Percentiles rank a stretch among this genome's conserved stretches.
phyloP scores from a whole-genome alignment of 441 rosid genomes.

The Aquilaria agallochum region DNA sequence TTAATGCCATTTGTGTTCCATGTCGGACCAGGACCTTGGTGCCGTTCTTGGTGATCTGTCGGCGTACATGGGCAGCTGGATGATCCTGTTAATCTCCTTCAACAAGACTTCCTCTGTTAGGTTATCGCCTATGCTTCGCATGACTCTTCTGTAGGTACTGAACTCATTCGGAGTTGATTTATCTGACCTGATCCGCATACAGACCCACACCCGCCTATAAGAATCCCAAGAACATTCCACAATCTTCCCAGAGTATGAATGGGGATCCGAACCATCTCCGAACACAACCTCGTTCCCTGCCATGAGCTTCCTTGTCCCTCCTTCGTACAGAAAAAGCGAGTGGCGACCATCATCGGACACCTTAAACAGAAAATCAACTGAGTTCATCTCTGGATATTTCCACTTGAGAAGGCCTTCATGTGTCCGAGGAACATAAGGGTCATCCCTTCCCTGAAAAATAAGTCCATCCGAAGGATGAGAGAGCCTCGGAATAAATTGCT shows the following conservation, averaged over 20 bases:
- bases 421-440: conserved; percentile 94
- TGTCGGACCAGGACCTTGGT: conserved; percentile 74
- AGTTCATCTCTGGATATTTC: conserved; percentile 97
- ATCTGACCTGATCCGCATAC: conserved; percentile 84
- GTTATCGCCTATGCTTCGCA: conserved; percentile 94
- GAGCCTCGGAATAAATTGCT: conserved; percentile 91
- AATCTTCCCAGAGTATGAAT: conserved; percentile 77
- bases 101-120: conserved; percentile 88
- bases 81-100: conserved; percentile 81
- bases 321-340: conserved; percentile 61
- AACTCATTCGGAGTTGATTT: conserved; percentile 84
- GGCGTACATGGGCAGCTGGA: conserved; percentile 96
- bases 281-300: conserved; percentile 75
- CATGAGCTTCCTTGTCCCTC: conserved; percentile 86
- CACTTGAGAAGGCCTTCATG: conserved; percentile 98
- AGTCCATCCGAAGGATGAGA: conserved; percentile 99
- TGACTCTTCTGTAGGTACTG: conserved; percentile 91
- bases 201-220: conserved; percentile 68
- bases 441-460: conserved; percentile 99
- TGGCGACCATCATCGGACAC: conserved; percentile 59
- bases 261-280: conserved; percentile 73
- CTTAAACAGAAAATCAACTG: conserved; percentile 95
- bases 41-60: conserved; percentile 74
- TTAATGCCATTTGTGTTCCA: conserved; percentile 24
- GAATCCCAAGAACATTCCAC: conserved; percentile 87